Conservation (phyloP, 1,284 basidiomycete genomes). For the Ceratobasidium theobromae region DNA sequence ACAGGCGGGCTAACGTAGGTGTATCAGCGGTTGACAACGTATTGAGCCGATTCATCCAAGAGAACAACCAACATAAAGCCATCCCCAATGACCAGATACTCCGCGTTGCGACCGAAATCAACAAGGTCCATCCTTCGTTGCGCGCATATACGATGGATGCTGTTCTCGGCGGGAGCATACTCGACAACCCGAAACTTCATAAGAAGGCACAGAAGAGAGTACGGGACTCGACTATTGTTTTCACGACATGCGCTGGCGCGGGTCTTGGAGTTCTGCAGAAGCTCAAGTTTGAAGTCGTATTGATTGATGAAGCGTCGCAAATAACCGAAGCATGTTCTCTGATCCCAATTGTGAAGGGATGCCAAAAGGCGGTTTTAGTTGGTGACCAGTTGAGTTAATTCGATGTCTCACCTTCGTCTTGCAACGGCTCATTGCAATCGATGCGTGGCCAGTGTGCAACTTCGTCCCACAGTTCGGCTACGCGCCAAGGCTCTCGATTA, state of each 20-base stretch:
- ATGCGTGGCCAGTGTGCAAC: constrained; percentile 58
- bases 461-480: constrained; percentile 60
- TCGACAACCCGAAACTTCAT: constrained; percentile 57
- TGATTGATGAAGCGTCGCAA: constrained; percentile 69
- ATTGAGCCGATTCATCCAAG: constrained; percentile 56
- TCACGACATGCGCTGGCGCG: constrained; percentile 65
- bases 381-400: constrained; percentile 63
- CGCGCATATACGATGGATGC: constrained; percentile 63
- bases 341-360: constrained; percentile 65
- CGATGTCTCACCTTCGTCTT: too few species aligned
- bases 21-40: constrained; percentile 64
- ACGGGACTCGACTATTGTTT: constrained; percentile 56
- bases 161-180: constrained; percentile 59
- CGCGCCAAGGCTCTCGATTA: constrained; percentile 58
- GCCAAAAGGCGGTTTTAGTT: constrained; percentile 57
- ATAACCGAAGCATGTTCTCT: constrained; percentile 58
- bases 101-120: constrained; percentile 63
- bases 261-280: constrained; percentile 60
- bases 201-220: constrained; percentile 60
- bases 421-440: too few species aligned
- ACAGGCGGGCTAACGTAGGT: not conserved
- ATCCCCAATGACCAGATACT: constrained; percentile 57
- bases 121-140: constrained; percentile 58
- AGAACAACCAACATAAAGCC: constrained; percentile 42
- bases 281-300: constrained; percentile 58